Evolutionary conservation across 257 asterid species (phyloP).

Genomic region (Lycium ferocissimum): DNA sequence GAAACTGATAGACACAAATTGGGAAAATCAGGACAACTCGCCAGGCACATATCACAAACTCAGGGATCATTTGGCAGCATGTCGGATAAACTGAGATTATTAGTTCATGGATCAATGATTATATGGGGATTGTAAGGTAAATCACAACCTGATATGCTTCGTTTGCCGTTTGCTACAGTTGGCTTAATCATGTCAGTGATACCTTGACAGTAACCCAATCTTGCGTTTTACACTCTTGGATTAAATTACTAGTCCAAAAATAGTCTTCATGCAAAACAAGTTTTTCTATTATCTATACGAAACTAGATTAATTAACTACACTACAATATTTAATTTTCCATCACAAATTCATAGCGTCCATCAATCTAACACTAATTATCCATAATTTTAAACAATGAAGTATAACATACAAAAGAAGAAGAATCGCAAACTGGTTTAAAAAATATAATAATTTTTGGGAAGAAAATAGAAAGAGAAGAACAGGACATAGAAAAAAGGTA

Average conservation of each 20-base stretch:
- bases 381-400: not conserved
- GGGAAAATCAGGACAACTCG: slow-evolving; percentile 12
- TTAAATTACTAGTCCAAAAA: not conserved
- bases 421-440: not conserved
- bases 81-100: not conserved
- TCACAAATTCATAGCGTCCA: slow-evolving; percentile 19
- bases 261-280: slow-evolving; percentile 6
- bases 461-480: too few species aligned
- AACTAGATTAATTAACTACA: not conserved
- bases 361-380: slow-evolving; percentile 7
- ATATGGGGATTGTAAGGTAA: not conserved
- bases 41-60: not conserved
- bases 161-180: not conserved
- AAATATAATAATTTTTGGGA: too few species aligned
- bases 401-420: not conserved
- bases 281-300: not conserved
- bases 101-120: not conserved
- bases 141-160: not conserved
- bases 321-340: slow-evolving; percentile 2
- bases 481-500: not conserved
- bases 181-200: not conserved
- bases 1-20: slow-evolving; percentile 39
- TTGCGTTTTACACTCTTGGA: not conserved
- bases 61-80: slow-evolving; percentile 12
- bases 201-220: not conserved